Conservation (phyloP, 1,139 yeast genomes). For the Kodamaea derodonti region DNA sequence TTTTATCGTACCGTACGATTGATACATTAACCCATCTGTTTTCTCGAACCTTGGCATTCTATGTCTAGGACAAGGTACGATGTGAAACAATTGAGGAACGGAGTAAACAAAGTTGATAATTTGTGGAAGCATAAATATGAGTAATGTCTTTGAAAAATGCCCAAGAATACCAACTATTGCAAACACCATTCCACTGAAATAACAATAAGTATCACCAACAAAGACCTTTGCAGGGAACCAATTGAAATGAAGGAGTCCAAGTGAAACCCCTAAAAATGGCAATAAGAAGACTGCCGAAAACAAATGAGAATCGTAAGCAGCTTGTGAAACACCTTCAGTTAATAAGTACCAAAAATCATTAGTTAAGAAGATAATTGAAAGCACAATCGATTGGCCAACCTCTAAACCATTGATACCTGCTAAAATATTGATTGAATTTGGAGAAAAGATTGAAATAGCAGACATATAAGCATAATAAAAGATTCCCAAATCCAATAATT, state of each 20-base stretch:
- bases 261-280: conserved; percentile 84
- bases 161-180: conserved; percentile 96
- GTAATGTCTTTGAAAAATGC: conserved; percentile 89
- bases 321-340: conserved; percentile 35
- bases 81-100: conserved; percentile 79
- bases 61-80: conserved; percentile 94
- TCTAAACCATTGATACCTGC: conserved; percentile 97
- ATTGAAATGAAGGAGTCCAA: conserved; percentile 72
- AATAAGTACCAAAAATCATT: conserved; percentile 75
- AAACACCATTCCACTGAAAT: conserved; percentile 97
- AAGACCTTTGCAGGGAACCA: conserved; percentile 91
- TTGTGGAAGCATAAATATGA: conserved; percentile 85
- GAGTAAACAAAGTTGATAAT: conserved; percentile 85
- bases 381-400: conserved; percentile 87
- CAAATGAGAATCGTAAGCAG: conserved; percentile 78
- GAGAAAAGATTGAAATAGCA: conserved; percentile 86
- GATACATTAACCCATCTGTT: conserved; percentile 68
- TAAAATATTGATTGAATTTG: conserved; percentile 91
- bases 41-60: conserved; percentile 76
- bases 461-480: conserved; percentile 88
- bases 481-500: conserved; percentile 70
- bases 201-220: conserved; percentile 98
- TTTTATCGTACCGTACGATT: conserved; percentile 43
- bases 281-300: conserved; percentile 74
- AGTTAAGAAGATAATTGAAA: conserved; percentile 63